Conservation (phyloP, 2,329 filamentous ascomycete species). For the Phialemoniopsis sp. region DNA sequence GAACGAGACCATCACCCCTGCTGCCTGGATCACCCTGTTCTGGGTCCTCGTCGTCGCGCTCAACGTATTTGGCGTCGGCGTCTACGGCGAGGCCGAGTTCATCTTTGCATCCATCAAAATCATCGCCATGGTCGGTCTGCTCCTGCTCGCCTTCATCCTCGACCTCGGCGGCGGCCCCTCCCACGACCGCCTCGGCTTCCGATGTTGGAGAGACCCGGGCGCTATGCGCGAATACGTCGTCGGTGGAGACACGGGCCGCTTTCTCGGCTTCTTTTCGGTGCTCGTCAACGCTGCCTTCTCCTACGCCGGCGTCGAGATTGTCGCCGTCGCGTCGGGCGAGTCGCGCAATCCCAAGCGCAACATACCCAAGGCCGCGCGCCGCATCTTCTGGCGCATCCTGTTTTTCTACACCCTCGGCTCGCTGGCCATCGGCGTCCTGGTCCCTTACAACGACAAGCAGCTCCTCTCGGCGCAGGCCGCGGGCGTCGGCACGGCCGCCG, state of each 20-base stretch:
- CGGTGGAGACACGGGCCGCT: slow-evolving; percentile 18
- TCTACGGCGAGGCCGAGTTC: slow-evolving; percentile 39
- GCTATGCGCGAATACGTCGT: slow-evolving; percentile 35
- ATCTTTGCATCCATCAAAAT: slow-evolving; percentile 16
- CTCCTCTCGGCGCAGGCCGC: slow-evolving; percentile 35
- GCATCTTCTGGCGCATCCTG: slow-evolving; percentile 58
- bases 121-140: slow-evolving; percentile 8
- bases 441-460: slow-evolving; percentile 42
- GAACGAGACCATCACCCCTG: slow-evolving; percentile 18
- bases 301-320: not conserved
- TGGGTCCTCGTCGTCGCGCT: slow-evolving; percentile 39
- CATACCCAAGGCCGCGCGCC: slow-evolving; percentile 30
- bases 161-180: slow-evolving; percentile 8
- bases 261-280: not conserved
- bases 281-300: slow-evolving; percentile 3
- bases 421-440: slow-evolving; percentile 57
- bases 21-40: slow-evolving; percentile 45
- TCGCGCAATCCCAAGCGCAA: not conserved
- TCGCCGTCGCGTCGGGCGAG: not conserved
- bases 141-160: slow-evolving; percentile 10
- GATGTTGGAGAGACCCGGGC: slow-evolving; percentile 38
- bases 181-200: slow-evolving; percentile 39
- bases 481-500: slow-evolving; percentile 48
- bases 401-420: slow-evolving; percentile 57
- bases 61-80: slow-evolving; percentile 45